Evolutionary conservation across 2,329 filamentous ascomycete genomes (phyloP).

Genomic region (Ceratocystis eucalypticola): DNA sequence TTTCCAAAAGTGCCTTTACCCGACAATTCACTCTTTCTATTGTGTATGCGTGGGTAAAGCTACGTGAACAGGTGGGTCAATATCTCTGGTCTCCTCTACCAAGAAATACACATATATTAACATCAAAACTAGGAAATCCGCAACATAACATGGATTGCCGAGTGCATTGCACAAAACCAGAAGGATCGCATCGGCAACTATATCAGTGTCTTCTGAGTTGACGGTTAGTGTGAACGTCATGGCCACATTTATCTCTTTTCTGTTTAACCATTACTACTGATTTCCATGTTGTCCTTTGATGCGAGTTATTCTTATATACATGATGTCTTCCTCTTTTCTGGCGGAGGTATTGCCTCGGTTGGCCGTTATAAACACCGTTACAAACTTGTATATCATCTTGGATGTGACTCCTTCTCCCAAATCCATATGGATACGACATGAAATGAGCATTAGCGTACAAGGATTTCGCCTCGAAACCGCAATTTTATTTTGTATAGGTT

Average conservation of each 20-base stretch:
- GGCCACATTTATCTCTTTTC: neutral
- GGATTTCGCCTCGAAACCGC: neutral
- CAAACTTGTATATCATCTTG: neutral
- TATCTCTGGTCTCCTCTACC: neutral
- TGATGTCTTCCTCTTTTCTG: neutral
- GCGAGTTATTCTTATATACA: neutral
- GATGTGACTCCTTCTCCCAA: neutral
- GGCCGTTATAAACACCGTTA: neutral
- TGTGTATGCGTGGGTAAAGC: conserved; percentile 94
- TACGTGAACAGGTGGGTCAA: conserved; percentile 80
- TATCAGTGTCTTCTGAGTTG: conserved; percentile 78
- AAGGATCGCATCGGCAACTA: conserved; percentile 98
- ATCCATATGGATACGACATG: no score
- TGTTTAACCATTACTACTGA: neutral
- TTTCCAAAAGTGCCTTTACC: conserved; percentile 89
- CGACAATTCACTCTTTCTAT: conserved; percentile 90
- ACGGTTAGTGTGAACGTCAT: neutral
- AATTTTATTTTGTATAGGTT: neutral
- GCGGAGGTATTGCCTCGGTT: neutral
- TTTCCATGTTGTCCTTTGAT: neutral
- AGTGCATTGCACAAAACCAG: conserved; percentile 99
- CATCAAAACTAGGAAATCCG: conserved; percentile 65
- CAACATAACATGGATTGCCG: conserved; percentile 98
- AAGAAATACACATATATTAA: conserved; percentile 24
- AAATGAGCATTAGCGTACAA: neutral